Evolutionary conservation across 306 rosid species (phyloP), one percentile per base, ranked within the genome.

Genomic region (Quercus suber): DNA sequence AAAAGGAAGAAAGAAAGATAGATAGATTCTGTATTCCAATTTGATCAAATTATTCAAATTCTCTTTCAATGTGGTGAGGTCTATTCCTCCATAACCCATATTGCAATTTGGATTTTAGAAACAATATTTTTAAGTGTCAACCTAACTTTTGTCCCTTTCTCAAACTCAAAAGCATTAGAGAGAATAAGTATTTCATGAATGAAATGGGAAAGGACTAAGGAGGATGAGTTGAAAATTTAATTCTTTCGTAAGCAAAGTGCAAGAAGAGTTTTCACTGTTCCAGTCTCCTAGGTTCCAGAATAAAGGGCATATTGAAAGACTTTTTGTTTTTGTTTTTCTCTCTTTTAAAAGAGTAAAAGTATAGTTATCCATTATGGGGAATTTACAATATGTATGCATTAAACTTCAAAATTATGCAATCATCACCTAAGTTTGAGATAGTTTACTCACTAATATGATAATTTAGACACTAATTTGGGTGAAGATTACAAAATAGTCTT

Each of bases 31-130:
- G 75, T 78, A 79, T 81, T 87, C 91, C 90, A 84, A 83, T 81
- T 83, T 74, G 90, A 81, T 88, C 76, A 75, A 68, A 86, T 88
- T 85, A 88, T 91, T 88, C 93, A 87, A 88, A 87, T 91, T 89
- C 93, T 80, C 79, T 81, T 65, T 83, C 85, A 76, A 77, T 82
- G 81, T 85, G 85, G 87, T 21, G 84, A 87, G 79, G 72, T 74
- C 82, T 86, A 77, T 80, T 81, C 84, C 81, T 87, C 84, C 86
- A 71, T 79, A 41, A 41, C 0, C 45, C 45, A 41, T 41, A 75
- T 73, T 87, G 82, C 85, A 78, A 71, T 75, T 78, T 82, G 84
- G 75, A 55, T 63, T 83, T 78, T 64, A 35, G 18, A 75, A 79
- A 43, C 35, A 55, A 65, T 51, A 77, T 33, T 63, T 59, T 70